Evolutionary conservation across 78 protist genomes (phyloP).

Genomic region (Bodo saltans): DNA sequence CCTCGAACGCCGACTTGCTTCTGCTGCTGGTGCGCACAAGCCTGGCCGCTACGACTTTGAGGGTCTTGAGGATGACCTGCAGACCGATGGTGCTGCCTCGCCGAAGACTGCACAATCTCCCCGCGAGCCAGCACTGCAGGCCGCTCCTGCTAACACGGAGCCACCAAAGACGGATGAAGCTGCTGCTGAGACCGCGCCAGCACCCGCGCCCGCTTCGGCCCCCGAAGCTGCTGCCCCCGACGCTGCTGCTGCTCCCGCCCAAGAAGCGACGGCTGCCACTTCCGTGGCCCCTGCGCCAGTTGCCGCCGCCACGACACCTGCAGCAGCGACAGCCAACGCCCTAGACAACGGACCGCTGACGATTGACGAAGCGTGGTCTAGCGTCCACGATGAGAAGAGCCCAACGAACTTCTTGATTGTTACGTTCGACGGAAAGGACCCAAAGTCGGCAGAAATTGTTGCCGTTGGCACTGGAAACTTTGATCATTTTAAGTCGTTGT

Average conservation of each 20-base stretch:
- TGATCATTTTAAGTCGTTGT: neutral
- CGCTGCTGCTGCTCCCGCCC: neutral
- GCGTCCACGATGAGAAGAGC: neutral
- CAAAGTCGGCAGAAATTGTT: neutral
- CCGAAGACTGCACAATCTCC: neutral
- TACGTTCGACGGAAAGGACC: slow-evolving; percentile 22
- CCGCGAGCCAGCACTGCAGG: too few relatives aligned
- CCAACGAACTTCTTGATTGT: neutral
- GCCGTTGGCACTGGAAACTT: neutral
- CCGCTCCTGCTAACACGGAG: neutral
- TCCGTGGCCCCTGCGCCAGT: neutral
- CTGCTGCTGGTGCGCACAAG: slow-evolving; percentile 14
- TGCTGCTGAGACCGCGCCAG: neutral
- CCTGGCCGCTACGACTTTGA: slow-evolving; percentile 28
- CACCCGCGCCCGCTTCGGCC: neutral
- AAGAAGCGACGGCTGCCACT: neutral
- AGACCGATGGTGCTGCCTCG: neutral
- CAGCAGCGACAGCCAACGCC: too few relatives aligned
- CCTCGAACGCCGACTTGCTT: neutral
- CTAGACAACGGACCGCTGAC: too few relatives aligned
- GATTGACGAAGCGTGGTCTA: neutral
- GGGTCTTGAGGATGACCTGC: too few relatives aligned
- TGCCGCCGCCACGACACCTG: neutral
- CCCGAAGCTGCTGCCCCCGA: neutral
- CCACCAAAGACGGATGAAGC: neutral